Conservation (phyloP, 768 basidiomycete genomes). For the Lentinula detonsa region DNA sequence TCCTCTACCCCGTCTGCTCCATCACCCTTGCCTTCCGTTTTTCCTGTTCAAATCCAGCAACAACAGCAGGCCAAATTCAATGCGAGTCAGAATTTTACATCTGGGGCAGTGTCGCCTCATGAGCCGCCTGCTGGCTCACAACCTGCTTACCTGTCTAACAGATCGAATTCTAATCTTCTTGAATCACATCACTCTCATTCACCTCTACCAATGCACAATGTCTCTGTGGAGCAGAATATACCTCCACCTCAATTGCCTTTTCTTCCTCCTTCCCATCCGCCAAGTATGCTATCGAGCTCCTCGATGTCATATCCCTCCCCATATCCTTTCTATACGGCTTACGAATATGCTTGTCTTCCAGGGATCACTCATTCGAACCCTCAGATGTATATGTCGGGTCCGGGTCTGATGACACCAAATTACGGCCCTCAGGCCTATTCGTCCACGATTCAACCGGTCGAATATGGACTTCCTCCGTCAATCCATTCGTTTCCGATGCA, state of each 20-base stretch:
- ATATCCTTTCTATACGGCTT: background rate
- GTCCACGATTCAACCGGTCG: background rate
- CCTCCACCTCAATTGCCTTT: background rate
- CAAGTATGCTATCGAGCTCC: background rate
- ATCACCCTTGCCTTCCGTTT: background rate
- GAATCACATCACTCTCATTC: background rate
- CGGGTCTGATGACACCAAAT: background rate
- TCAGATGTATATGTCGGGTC: background rate
- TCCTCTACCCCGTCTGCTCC: background rate
- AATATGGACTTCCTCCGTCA: background rate
- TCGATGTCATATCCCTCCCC: background rate
- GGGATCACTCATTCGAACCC: background rate
- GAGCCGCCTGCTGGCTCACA: background rate
- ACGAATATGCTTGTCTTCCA: background rate
- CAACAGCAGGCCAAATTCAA: background rate
- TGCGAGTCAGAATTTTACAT: background rate
- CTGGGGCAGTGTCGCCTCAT: background rate
- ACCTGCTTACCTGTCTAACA: background rate
- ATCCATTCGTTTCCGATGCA: background rate
- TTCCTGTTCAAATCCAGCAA: conserved; percentile 4
- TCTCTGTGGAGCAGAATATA: background rate
- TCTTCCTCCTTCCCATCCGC: background rate
- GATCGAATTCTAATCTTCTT: background rate
- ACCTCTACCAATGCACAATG: background rate
- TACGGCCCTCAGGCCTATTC: background rate